These are phyloP conservation scores for Afroboletus lepidellus DNA, from an alignment of 1,284 basidiomycete species.

Conservation along the genomic window DNA sequence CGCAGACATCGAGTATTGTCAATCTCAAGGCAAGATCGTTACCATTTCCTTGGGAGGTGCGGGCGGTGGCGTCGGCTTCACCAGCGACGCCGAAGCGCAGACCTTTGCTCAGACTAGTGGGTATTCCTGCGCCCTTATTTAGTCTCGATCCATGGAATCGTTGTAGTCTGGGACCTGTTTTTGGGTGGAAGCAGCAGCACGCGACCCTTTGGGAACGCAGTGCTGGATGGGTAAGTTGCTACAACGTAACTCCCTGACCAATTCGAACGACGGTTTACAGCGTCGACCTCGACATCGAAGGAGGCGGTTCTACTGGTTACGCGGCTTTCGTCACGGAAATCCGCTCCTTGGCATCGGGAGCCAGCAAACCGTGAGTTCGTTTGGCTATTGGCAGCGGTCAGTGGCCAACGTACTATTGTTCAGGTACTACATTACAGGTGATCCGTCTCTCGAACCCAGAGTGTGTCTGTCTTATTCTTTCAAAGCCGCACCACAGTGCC, in stretches of 20 bases:
- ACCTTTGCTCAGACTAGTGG: conserved; percentile 49
- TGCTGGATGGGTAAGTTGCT: conserved; percentile 57
- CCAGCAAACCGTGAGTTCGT: conserved; percentile 47
- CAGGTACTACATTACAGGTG: conserved; percentile 59
- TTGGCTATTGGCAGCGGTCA: neutral
- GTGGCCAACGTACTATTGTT: neutral
- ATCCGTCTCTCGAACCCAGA: neutral
- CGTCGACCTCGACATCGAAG: conserved; percentile 68
- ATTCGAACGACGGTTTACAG: conserved; percentile 31
- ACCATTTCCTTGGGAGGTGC: conserved; percentile 66
- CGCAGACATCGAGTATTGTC: conserved; percentile 58
- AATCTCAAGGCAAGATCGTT: conserved; percentile 63
- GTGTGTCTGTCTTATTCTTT: neutral
- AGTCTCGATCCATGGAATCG: conserved; percentile 3
- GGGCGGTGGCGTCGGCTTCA: conserved; percentile 53
- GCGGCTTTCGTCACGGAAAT: conserved; percentile 55
- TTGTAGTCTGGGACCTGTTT: conserved; percentile 60
- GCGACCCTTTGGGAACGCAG: conserved; percentile 61
- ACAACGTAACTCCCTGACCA: neutral
- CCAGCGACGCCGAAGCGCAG: conserved; percentile 49
- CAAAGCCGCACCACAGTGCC: conserved; percentile 56
- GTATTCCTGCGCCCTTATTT: neutral
- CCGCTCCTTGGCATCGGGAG: conserved; percentile 45
- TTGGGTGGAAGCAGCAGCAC: conserved; percentile 47
- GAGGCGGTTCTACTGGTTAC: conserved; percentile 51